These are phyloP conservation scores for Neofusicoccum umdonicola DNA, from an alignment of 2,329 filamentous ascomycete species.

Conservation along the genomic window DNA sequence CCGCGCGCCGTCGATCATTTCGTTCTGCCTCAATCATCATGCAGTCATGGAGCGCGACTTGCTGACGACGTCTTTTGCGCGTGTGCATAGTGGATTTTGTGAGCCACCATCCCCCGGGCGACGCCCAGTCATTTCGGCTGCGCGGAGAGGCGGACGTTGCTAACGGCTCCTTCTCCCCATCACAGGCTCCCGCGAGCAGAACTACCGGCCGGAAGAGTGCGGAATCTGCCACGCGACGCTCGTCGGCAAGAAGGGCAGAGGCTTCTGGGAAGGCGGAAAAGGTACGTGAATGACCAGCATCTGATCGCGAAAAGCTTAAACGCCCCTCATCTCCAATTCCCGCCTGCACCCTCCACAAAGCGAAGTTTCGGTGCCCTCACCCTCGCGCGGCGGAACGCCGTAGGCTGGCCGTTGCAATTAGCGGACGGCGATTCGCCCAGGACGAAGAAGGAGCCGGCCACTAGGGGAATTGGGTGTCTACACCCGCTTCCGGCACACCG, in stretches of 20 bases:
- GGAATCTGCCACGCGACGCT: constrained; percentile 69
- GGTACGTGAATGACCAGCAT: constrained; percentile 25
- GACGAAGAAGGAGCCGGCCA: neutral
- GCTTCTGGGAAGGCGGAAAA: constrained; percentile 86
- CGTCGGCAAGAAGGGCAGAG: constrained; percentile 63
- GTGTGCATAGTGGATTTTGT: constrained; percentile 24
- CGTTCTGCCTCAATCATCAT: neutral
- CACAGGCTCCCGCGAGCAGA: constrained; percentile 70
- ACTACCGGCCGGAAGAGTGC: constrained; percentile 74
- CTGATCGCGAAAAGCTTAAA: constrained; percentile 3
- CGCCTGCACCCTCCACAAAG: neutral
- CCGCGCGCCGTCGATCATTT: constrained; percentile 12
- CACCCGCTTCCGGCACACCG: constrained; percentile 17
- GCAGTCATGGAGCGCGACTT: constrained; percentile 3
- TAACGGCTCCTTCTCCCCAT: constrained; percentile 30
- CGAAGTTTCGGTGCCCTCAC: constrained; percentile 1
- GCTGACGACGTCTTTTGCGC: constrained; percentile 1
- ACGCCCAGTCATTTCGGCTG: neutral
- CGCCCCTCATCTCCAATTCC: neutral
- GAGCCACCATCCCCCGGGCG: constrained; percentile 10
- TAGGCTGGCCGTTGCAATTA: constrained; percentile 4
- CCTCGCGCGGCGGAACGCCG: neutral
- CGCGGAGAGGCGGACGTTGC: neutral
- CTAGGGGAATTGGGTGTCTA: constrained; percentile 2
- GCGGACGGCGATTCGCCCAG: neutral